Conservation (phyloP, 78 protist species). For the Dictyostelium capitatum region DNA sequence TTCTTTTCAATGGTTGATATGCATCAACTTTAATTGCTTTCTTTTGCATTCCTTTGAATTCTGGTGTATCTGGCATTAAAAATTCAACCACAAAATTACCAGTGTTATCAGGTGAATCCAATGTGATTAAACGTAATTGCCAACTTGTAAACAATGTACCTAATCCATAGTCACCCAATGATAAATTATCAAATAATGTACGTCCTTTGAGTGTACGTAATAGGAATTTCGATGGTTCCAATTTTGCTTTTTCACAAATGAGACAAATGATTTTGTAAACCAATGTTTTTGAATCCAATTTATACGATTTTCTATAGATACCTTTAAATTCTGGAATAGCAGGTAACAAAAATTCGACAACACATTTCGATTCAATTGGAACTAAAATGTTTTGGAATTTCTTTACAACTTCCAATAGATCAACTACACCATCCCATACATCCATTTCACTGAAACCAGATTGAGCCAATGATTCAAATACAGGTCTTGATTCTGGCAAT, state of each 20-base stretch:
- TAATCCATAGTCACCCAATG: constrained; percentile 36
- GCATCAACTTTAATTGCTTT: constrained; percentile 76
- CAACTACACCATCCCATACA: constrained; percentile 77
- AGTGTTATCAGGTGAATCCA: constrained; percentile 51
- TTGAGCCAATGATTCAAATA: constrained; percentile 55
- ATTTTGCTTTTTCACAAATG: constrained; percentile 54
- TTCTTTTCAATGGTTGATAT: constrained; percentile 72
- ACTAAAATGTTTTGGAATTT: constrained; percentile 27
- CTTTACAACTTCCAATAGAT: constrained; percentile 52
- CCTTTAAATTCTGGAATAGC: constrained; percentile 46
- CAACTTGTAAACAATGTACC: constrained; percentile 68
- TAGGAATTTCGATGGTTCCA: constrained; percentile 45
- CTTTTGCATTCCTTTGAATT: constrained; percentile 74
- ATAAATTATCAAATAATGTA: constrained; percentile 42
- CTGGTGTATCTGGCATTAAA: constrained; percentile 61
- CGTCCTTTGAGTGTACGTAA: constrained; percentile 58
- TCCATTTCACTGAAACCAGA: constrained; percentile 63
- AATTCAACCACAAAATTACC: constrained; percentile 76
- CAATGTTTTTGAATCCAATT: constrained; percentile 50
- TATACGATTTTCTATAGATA: constrained; percentile 63
- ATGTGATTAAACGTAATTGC: constrained; percentile 60
- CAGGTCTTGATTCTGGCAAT: constrained; percentile 57
- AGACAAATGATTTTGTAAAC: constrained; percentile 63
- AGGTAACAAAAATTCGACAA: constrained; percentile 54
- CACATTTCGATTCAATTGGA: constrained; percentile 46